Evolutionary conservation across 2,329 filamentous ascomycete genomes (phyloP), one percentile per base, ranked within the genome.

Genomic region (Zasmidium citrigriseum): DNA sequence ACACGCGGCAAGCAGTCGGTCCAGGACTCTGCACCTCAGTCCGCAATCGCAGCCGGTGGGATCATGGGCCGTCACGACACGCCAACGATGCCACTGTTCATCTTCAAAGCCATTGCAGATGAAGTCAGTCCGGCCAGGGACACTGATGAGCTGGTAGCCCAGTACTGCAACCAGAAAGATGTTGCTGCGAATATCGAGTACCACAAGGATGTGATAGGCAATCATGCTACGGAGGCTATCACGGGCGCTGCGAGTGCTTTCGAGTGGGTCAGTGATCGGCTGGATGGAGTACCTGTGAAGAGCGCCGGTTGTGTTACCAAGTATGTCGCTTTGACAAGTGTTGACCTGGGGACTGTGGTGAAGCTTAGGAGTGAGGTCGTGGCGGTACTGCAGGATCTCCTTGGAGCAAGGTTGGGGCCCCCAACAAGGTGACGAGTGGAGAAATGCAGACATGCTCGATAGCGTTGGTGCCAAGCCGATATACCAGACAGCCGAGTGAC

Each of bases 181-280:
- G 67, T 59, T 3, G 75, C 74, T 2, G 76, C 70, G 0, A 71
- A 72, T 7, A 73, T 82, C 2, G 67, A 72, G 1, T 81, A 78
- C 54, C 70, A 76, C 49, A 70, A 77, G 4, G 79, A 81, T 58
- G 68, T 67, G 1, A 63, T 74, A 3, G 77, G 78, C 0, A 72
- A 72, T 0, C 78, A 81, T 63, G 57, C 61, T 48, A 20, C 41
- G 18, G 52, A 47, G 24, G 89, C 89, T 24, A 83, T 95, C 12
- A 22, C 44, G 52, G 52, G 52, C 2, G 34, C 41, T 23, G 11
- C 22, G 41, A 44, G 44, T 22, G 52, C 52, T 4, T 45, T 52
- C n/a, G 18, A 52, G 34, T 52, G 50, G 50, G 14, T 52, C 12
- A 24, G 14, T 24, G 52, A 38, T 20, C 14, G 52, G n/a, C 38